phyloP scores from a whole-genome alignment of 2,329 filamentous ascomycete species.

The Elsinoe arachidis region DNA sequence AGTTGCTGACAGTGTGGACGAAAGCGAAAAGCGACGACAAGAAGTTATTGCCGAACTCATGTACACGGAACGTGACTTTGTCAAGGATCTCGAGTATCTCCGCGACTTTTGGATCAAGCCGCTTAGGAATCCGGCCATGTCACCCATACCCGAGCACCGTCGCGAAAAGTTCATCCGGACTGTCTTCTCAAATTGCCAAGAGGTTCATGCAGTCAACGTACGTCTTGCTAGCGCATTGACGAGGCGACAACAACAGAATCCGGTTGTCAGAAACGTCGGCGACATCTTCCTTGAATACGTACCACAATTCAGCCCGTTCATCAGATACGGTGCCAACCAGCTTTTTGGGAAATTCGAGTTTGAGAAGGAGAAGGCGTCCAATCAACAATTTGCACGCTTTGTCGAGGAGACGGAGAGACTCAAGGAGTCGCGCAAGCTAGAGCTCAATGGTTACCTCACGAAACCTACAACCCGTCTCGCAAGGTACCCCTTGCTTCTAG shows the following conservation, averaged over 20 bases:
- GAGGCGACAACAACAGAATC: constrained; percentile 78
- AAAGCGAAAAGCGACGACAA: constrained; percentile 92
- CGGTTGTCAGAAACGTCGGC: constrained; percentile 79
- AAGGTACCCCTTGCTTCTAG: constrained; percentile 82
- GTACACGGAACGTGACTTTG: constrained; percentile 97
- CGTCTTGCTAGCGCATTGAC: constrained; percentile 82
- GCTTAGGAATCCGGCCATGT: constrained; percentile 64
- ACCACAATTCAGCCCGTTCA: constrained; percentile 89
- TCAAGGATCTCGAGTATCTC: constrained; percentile 96
- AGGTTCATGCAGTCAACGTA: constrained; percentile 87
- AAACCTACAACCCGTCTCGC: constrained; percentile 94
- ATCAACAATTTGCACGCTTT: constrained; percentile 77
- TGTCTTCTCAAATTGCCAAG: constrained; percentile 93
- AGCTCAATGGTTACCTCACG: constrained; percentile 93
- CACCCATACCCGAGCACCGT: constrained; percentile 79
- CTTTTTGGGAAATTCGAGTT: constrained; percentile 97
- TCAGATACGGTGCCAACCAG: constrained; percentile 91
- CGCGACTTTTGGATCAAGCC: constrained; percentile 98
- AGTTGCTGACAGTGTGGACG: constrained; percentile 77
- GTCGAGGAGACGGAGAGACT: constrained; percentile 93
- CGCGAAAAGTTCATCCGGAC: constrained; percentile 86
- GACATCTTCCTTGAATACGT: constrained; percentile 92
- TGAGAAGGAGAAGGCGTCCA: constrained; percentile 85
- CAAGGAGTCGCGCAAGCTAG: constrained; percentile 92
- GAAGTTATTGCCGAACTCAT: constrained; percentile 97